Conservation (phyloP, 257 asterid genomes). For the Solanum paucissectum region DNA sequence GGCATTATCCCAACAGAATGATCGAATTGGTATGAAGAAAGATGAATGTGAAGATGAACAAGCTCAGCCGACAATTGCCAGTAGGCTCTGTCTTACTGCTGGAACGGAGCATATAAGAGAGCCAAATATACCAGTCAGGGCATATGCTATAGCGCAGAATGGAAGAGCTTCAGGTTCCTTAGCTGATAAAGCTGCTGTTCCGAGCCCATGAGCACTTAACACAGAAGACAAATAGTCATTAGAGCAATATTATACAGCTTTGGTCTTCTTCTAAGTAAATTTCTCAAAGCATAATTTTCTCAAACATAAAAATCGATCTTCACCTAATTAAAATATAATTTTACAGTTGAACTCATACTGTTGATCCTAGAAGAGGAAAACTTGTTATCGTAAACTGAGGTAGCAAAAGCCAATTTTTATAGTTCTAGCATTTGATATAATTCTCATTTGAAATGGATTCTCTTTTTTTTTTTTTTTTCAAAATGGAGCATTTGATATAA, state of each 20-base stretch:
- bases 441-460: not conserved
- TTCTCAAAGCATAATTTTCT: not conserved
- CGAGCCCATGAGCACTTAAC: conserved; percentile 88
- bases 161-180: conserved; percentile 99
- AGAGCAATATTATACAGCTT: not conserved
- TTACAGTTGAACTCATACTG: not conserved
- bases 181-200: conserved; percentile 97
- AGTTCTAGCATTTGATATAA: not conserved
- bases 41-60: not conserved
- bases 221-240: not conserved
- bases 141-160: conserved; percentile 94
- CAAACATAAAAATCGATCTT: not conserved
- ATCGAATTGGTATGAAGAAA: not conserved
- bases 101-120: conserved; percentile 90
- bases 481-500: not conserved
- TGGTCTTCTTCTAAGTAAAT: not conserved
- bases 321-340: not conserved
- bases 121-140: conserved; percentile 89
- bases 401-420: not conserved
- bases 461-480: not conserved
- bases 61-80: conserved; percentile 63
- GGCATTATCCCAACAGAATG: not conserved
- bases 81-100: conserved; percentile 77
- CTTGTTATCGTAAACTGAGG: not conserved
- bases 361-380: not conserved